Evolutionary conservation across 2,329 filamentous ascomycete species (phyloP).

Genomic region (Ophiostoma quercus): DNA sequence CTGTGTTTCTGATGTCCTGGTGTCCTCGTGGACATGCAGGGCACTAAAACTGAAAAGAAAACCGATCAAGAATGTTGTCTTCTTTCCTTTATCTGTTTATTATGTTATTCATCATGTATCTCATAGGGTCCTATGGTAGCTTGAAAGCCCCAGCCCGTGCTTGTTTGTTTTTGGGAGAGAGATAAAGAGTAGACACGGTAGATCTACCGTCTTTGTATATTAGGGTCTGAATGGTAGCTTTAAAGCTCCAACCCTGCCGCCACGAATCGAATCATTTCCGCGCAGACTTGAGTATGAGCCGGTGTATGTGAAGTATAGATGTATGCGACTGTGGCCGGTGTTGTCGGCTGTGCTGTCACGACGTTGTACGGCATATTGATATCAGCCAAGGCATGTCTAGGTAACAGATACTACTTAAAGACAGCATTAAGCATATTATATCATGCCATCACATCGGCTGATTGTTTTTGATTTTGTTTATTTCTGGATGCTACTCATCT

Average conservation of each 20-base stretch:
- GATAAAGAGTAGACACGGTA: conserved; percentile 6
- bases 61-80: not conserved
- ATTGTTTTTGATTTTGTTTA: not conserved
- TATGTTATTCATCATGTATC: not conserved
- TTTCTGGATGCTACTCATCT: not conserved
- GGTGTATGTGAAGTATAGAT: not conserved
- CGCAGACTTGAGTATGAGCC: not conserved
- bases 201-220: not conserved
- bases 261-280: conserved; percentile 4
- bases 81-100: not conserved
- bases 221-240: conserved; percentile 47
- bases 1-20: not conserved
- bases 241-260: conserved; percentile 44
- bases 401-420: too few species aligned
- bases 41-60: not conserved
- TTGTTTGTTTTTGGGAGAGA: conserved; percentile 29
- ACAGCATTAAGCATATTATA: not conserved
- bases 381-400: too few species aligned
- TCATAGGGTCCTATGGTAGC: conserved; percentile 51
- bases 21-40: conserved; percentile 2
- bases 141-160: conserved; percentile 58
- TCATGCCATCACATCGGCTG: too few species aligned
- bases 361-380: too few species aligned
- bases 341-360: not conserved
- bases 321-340: not conserved